A percentile compares a stretch with the other conserved stretches of the same genome.
Evolutionary conservation across 441 rosid species (phyloP).

Genomic region (Sinapis alba): DNA sequence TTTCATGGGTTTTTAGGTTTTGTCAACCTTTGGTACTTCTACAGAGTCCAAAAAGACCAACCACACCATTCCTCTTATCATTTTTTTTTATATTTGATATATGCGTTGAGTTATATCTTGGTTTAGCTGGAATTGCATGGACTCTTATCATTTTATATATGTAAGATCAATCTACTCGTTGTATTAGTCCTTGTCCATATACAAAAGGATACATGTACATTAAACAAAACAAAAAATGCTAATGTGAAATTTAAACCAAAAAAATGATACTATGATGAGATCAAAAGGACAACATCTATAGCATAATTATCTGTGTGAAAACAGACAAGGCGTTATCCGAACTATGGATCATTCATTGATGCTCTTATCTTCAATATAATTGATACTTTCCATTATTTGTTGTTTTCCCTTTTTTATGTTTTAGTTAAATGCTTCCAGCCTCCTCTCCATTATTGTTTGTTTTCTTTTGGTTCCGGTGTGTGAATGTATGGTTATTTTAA

Average conservation of each 20-base stretch:
- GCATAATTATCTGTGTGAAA: not conserved
- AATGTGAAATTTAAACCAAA: not conserved
- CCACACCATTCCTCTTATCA: not conserved
- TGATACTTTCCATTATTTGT: not conserved
- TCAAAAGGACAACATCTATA: not conserved
- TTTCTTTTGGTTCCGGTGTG: not conserved
- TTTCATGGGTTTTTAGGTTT: not conserved
- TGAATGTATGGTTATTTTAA: not conserved
- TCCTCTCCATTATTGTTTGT: not conserved
- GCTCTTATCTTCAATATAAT: not conserved
- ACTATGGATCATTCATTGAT: not conserved
- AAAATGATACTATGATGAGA: not conserved
- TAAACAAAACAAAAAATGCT: not conserved
- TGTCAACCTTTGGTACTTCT: not conserved
- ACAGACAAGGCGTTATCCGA: not conserved
- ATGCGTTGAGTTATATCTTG: not conserved
- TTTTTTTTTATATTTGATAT: not conserved
- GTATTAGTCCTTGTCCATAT: not conserved
- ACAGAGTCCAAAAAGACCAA: not conserved
- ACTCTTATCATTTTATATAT: not conserved
- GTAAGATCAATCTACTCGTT: not conserved
- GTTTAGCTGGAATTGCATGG: not conserved
- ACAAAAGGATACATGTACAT: not conserved
- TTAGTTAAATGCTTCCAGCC: not conserved
- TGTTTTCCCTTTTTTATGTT: not conserved